Percentiles rank a stretch among this genome's conserved stretches.
Evolutionary conservation across 1,284 basidiomycete species (phyloP).

Genomic region (Cryptococcus sp.): DNA sequence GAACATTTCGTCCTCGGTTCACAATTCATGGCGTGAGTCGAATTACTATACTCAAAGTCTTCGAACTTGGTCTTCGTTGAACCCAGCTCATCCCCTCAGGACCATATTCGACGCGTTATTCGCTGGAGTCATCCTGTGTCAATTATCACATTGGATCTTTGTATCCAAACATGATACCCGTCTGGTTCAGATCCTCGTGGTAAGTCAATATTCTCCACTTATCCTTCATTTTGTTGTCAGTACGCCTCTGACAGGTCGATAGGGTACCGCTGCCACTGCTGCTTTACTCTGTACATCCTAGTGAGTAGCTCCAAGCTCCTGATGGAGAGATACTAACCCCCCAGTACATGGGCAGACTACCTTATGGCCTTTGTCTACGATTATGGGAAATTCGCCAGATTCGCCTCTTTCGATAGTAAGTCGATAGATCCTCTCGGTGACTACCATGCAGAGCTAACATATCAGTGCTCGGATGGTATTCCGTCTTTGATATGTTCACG

Average conservation of each 20-base stretch:
- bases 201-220: not conserved
- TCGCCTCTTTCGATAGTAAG: constrained; percentile 5
- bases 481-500: constrained; percentile 6
- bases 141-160: constrained; percentile 8
- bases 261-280: not conserved
- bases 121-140: constrained; percentile 8
- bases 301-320: not conserved
- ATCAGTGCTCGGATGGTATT: constrained; percentile 8
- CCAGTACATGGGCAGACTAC: constrained; percentile 8
- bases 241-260: not conserved
- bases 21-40: constrained; percentile 5
- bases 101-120: constrained; percentile 4
- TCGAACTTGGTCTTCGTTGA: not conserved
- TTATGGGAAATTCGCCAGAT: constrained; percentile 6
- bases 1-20: not conserved
- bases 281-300: constrained; percentile 3
- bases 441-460: not conserved
- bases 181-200: constrained; percentile 4
- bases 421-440: not conserved
- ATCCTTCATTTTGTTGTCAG: not conserved
- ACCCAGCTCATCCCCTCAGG: not conserved
- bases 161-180: constrained; percentile 2
- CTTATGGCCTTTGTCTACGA: constrained; percentile 8
- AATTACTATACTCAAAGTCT: not conserved
- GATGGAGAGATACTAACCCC: not conserved